Base-by-base conservation (phyloP, 345 rosid species). In the Raphanus sativus region DNA sequence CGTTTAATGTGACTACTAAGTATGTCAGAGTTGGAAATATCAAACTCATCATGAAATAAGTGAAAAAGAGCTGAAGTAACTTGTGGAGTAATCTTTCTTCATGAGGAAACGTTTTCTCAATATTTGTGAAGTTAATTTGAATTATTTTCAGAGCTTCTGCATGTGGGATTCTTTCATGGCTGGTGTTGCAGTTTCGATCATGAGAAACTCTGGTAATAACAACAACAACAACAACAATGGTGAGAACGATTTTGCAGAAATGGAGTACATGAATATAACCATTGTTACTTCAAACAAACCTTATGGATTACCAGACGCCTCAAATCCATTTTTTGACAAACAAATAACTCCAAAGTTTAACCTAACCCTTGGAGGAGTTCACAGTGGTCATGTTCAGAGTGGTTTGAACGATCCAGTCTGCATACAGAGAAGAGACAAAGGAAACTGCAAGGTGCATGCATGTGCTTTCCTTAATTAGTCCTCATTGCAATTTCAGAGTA, bases 131-230 rank as follows among this genome's bases (percentile, higher is more conserved):
- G 36, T 61, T 13, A 17, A 13, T 61, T 61, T 59, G 34, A 59
- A 12, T 25, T 13, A 11, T 60, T 76, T 1, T 70, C 77, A 90
- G 96, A 89, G 88, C 83, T 90, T 82, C 79, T 90, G 78, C 87
- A 91, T 94, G 98, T 91, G 98, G 98, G 97, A 91, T 61, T 89
- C 98, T 17, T 94, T 94, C 67, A 81, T 87, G 48, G 80, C 90
- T 4, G 96, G 97, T 40, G 93, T 94, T 4, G 98, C 93, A 12
- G 86, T 86, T 61, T 91, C 98, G 16, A 86, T 80, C 58, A 89
- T 94, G 90, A 77, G 80, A 3, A 88, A 85, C 54, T 79, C 79
- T 52, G 66, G 66, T 28, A 83, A 73, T 6, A 21, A 21, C 21
- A 65, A 66, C 6, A 72, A 66, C 11, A 72, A 11, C 0, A 62